These are phyloP conservation scores for Cunninghamia lanceolata DNA, from an alignment of 75 land plant genomes.

Conservation along the genomic window DNA sequence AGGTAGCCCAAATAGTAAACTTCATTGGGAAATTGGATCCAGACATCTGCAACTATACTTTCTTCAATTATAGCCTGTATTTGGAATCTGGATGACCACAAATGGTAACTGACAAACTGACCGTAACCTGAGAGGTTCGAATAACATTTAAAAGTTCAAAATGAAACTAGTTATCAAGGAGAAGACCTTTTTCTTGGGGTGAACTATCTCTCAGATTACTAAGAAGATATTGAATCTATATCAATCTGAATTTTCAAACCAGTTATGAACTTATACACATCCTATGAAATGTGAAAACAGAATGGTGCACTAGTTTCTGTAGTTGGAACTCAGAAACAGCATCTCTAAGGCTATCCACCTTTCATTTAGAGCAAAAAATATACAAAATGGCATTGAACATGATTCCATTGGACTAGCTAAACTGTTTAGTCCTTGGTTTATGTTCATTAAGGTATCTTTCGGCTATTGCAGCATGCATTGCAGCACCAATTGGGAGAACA, in stretches of 20 bases:
- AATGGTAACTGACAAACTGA: neutral
- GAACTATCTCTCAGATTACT: neutral
- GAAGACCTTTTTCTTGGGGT: neutral
- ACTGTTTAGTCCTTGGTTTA: neutral
- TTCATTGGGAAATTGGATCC: neutral
- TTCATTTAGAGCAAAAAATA: neutral
- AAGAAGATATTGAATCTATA: neutral
- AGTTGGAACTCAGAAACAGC: neutral
- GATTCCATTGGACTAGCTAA: conserved; percentile 4
- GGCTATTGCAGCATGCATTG: conserved; percentile 83
- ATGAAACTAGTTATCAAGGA: neutral
- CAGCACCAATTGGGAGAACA: conserved; percentile 71
- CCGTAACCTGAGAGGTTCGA: neutral
- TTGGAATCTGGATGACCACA: neutral
- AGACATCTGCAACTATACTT: neutral
- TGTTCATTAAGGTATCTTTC: conserved; percentile 57
- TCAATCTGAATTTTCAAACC: neutral
- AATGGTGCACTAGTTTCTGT: neutral
- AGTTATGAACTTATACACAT: neutral
- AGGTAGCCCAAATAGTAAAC: neutral
- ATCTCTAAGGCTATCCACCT: neutral
- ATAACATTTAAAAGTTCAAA: neutral
- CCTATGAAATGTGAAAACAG: neutral
- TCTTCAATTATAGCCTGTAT: neutral
- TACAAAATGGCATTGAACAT: neutral